Conservation (phyloP, 1,139 yeast genomes). For the Starmera stellimalicola region DNA sequence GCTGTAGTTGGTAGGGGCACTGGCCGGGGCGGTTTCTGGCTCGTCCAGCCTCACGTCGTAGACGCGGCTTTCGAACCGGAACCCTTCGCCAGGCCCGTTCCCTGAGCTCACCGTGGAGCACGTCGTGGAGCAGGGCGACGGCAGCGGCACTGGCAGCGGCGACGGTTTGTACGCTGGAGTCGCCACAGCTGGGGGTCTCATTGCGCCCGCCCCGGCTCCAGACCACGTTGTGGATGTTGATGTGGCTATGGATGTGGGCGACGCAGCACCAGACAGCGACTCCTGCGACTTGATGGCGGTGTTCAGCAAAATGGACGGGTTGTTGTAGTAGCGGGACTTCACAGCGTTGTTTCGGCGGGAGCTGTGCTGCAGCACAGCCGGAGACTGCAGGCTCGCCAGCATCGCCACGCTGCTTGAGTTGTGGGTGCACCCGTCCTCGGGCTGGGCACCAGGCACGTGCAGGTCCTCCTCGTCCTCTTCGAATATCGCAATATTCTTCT, state of each 20-base stretch:
- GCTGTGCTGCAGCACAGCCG: slow-evolving; percentile 9
- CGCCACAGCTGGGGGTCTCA: too few relatives aligned
- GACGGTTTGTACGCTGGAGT: too few relatives aligned
- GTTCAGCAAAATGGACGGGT: slow-evolving; percentile 36
- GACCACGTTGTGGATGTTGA: slow-evolving; percentile 3
- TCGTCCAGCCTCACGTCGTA: too few relatives aligned
- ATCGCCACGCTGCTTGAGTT: neutral
- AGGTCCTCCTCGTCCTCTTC: slow-evolving; percentile 25
- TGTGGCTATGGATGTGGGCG: slow-evolving; percentile 9
- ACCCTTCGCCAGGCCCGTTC: slow-evolving; percentile 17
- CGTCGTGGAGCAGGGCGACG: neutral
- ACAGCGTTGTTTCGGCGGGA: slow-evolving; percentile 38
- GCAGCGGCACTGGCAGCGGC: too few relatives aligned
- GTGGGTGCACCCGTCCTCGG: neutral
- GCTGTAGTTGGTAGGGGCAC: too few relatives aligned
- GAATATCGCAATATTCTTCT: slow-evolving; percentile 21
- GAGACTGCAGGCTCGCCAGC: slow-evolving; percentile 19
- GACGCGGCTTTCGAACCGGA: slow-evolving; percentile 23
- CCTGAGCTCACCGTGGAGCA: too few relatives aligned
- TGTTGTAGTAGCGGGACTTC: slow-evolving; percentile 41
- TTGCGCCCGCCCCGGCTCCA: too few relatives aligned
- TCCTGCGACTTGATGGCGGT: slow-evolving; percentile 40
- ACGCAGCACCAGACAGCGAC: too few relatives aligned
- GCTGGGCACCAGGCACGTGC: slow-evolving; percentile 12
- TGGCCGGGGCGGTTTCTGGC: too few relatives aligned